These are phyloP conservation scores for Microbotryum intermedium DNA, from an alignment of 1,284 basidiomycete genomes.

Conservation along the genomic window DNA sequence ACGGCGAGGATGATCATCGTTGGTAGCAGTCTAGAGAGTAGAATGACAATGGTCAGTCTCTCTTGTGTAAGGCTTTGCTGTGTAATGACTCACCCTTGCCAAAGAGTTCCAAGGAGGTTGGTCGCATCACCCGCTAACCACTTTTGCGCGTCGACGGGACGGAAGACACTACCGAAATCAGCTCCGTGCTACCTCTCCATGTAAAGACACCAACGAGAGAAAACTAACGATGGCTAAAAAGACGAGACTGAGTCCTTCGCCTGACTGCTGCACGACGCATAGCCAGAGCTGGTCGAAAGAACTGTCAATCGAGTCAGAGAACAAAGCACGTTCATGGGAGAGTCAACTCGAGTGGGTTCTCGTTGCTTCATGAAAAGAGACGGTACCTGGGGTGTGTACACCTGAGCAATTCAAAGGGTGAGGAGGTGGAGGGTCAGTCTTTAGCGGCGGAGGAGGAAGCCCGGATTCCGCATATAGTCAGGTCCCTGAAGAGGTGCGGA, in stretches of 20 bases:
- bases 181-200: too few species aligned
- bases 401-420: background rate
- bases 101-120: conserved; percentile 31
- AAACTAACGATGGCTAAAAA: conserved; percentile 32
- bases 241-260: conserved; percentile 30
- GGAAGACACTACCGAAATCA: background rate
- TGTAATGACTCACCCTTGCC: conserved; percentile 15
- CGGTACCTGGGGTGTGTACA: conserved; percentile 24
- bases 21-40: too few species aligned
- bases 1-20: conserved; percentile 28
- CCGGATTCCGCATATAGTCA: background rate
- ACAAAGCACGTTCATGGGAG: background rate
- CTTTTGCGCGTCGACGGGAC: background rate
- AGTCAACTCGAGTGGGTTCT: background rate
- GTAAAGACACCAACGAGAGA: background rate
- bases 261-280: conserved; percentile 30
- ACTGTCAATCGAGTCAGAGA: conserved; percentile 4
- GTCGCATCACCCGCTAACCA: conserved; percentile 34
- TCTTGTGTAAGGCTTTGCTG: too few species aligned
- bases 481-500: background rate
- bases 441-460: too few species aligned
- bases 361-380: background rate
- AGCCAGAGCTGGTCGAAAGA: conserved; percentile 32
- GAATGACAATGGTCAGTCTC: too few species aligned
- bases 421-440: background rate